These are phyloP conservation scores for Pleurozium schreberi DNA, from an alignment of 225 moss, liverwort and hornwort species.

Conservation along the genomic window DNA sequence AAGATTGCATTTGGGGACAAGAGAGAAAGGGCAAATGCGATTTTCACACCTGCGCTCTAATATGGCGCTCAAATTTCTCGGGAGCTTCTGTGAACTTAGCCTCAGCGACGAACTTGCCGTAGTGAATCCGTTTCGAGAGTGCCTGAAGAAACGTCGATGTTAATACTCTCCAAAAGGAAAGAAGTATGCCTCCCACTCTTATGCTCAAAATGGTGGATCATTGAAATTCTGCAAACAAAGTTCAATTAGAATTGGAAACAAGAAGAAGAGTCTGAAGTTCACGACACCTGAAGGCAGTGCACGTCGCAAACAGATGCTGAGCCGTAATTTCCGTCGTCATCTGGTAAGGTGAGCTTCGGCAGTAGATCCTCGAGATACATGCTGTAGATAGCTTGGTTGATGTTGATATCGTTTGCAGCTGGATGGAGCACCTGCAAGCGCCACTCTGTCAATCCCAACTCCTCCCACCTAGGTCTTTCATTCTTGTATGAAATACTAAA, in stretches of 20 bases:
- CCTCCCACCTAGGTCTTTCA: not conserved
- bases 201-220: not conserved
- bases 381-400: slow-evolving; percentile 60
- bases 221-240: not conserved
- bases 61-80: slow-evolving; percentile 52
- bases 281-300: slow-evolving; percentile 72
- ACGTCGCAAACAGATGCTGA: slow-evolving; percentile 83
- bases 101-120: slow-evolving; percentile 95
- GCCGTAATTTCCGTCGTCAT: slow-evolving; percentile 93
- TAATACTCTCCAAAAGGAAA: not conserved
- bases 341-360: slow-evolving; percentile 54
- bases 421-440: slow-evolving; percentile 52
- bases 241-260: not conserved
- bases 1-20: not conserved
- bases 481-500: not conserved
- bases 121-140: slow-evolving; percentile 90
- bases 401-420: slow-evolving; percentile 70
- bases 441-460: slow-evolving; percentile 4
- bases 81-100: slow-evolving; percentile 78
- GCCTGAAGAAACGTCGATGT: slow-evolving; percentile 33
- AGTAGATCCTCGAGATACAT: slow-evolving; percentile 74
- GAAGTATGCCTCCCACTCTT: not conserved
- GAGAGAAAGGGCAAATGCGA: not conserved
- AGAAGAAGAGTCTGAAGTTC: not conserved
- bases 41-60: slow-evolving; percentile 52